Conservation (phyloP, 2,329 filamentous ascomycete species). For the Neofusicoccum laricinum region DNA sequence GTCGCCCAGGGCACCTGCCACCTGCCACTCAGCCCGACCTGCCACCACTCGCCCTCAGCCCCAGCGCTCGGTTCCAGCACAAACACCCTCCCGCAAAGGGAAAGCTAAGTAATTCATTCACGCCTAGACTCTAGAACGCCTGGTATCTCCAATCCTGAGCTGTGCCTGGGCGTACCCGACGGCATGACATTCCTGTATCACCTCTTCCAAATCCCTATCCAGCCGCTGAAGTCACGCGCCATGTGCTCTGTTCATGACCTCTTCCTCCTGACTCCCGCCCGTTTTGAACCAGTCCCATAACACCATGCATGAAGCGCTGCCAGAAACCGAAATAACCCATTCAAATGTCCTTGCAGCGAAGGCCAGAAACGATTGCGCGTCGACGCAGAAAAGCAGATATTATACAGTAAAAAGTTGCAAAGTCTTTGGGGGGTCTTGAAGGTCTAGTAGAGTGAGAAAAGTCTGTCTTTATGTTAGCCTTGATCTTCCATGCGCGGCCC, state of each 20-base stretch:
- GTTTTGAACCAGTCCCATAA: constrained; percentile 10
- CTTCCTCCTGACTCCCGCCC: constrained; percentile 8
- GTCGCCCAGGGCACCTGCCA: background rate
- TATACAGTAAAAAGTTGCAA: constrained; percentile 11
- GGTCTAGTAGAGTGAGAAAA: background rate
- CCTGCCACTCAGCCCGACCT: too few species aligned
- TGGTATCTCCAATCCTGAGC: constrained; percentile 13
- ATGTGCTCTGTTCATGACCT: constrained; percentile 3
- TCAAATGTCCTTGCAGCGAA: background rate
- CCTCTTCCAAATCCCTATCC: constrained; percentile 13
- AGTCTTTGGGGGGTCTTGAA: background rate
- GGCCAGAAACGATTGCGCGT: background rate
- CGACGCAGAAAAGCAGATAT: constrained; percentile 7
- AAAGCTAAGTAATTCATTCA: background rate
- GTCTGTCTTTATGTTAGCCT: background rate
- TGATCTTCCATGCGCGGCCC: too few species aligned
- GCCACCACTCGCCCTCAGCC: background rate
- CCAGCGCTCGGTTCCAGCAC: background rate
- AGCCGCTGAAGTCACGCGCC: constrained; percentile 16
- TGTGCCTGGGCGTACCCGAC: constrained; percentile 13
- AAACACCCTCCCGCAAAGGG: background rate
- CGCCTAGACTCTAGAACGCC: constrained; percentile 13
- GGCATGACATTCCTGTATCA: constrained; percentile 7
- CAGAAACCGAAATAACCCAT: background rate
- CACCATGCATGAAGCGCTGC: constrained; percentile 14